Conservation (phyloP, 257 asterid genomes). For the Lithospermum erythrorhizon region DNA sequence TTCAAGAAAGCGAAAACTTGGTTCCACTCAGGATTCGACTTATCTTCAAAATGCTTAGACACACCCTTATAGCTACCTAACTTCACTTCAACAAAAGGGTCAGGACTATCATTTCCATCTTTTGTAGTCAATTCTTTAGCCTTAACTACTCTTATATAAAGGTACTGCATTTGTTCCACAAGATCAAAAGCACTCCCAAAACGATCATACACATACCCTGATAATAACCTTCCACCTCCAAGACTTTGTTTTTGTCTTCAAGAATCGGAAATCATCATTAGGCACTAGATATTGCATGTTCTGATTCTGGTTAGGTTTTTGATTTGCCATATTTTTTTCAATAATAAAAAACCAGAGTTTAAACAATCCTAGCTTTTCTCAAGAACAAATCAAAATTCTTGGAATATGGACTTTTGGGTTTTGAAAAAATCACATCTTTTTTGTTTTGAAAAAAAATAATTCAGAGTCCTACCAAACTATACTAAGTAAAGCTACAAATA, state of each 20-base stretch:
- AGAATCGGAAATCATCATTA: constrained; percentile 49
- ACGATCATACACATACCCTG: constrained; percentile 44
- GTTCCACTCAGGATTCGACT: constrained; percentile 65
- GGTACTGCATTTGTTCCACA: constrained; percentile 84
- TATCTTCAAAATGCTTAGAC: constrained; percentile 32
- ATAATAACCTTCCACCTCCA: constrained; percentile 64
- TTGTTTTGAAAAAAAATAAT: too few species aligned
- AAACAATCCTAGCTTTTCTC: too few species aligned
- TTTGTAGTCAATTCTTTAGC: constrained; percentile 45
- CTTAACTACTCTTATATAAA: constrained; percentile 58
- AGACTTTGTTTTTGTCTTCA: constrained; percentile 65
- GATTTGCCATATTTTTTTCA: too few species aligned
- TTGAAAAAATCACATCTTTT: too few species aligned
- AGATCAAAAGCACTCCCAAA: constrained; percentile 63
- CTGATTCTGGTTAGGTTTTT: too few species aligned
- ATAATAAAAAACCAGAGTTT: too few species aligned
- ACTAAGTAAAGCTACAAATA: too few species aligned
- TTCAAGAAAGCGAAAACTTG: constrained; percentile 54
- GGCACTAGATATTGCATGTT: too few species aligned
- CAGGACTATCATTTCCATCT: constrained; percentile 26
- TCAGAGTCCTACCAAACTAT: too few species aligned
- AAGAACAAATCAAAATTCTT: too few species aligned
- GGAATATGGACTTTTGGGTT: too few species aligned
- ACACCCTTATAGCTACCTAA: constrained; percentile 50
- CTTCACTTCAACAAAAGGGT: constrained; percentile 56